A percentile compares a stretch with the other conserved stretches of the same genome.
These are phyloP conservation scores for Nasturtium officinale DNA, from an alignment of 345 rosid species.

Conservation along the genomic window DNA sequence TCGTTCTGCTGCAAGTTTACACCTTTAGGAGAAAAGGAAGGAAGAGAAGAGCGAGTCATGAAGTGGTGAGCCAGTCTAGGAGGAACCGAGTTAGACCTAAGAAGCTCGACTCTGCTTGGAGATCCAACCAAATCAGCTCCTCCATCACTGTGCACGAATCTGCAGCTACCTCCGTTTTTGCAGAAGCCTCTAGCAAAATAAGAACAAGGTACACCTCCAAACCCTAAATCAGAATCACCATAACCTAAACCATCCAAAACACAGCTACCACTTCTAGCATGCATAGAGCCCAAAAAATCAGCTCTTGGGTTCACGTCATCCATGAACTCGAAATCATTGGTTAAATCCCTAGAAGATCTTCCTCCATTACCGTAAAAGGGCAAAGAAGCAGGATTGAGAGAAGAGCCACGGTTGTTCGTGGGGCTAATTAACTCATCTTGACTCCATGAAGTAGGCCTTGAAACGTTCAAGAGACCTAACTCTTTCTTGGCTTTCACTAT, in stretches of 20 bases:
- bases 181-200: conserved; percentile 92
- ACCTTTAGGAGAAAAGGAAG: conserved; percentile 72
- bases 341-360: conserved; percentile 48
- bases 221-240: conserved; percentile 64
- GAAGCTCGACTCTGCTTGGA: conserved; percentile 77
- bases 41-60: conserved; percentile 52
- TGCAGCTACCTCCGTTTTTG: conserved; percentile 81
- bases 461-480: conserved; percentile 52
- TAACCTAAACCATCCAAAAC: conserved; percentile 70
- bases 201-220: conserved; percentile 88
- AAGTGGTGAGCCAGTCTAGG: conserved; percentile 73
- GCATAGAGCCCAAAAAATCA: conserved; percentile 56
- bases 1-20: conserved; percentile 67
- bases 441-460: conserved; percentile 51
- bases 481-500: conserved; percentile 71
- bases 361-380: conserved; percentile 65
- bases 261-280: conserved; percentile 69
- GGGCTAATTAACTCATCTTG: conserved; percentile 62
- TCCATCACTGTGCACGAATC: conserved; percentile 72
- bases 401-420: conserved; percentile 39
- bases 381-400: conserved; percentile 66
- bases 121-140: conserved; percentile 58
- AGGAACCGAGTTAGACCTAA: conserved; percentile 77
- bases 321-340: conserved; percentile 70
- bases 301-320: conserved; percentile 49